Percentiles rank a stretch among this genome's conserved stretches.
Conservation (phyloP, 2,329 filamentous ascomycete species). For the Colletotrichum godetiae region DNA sequence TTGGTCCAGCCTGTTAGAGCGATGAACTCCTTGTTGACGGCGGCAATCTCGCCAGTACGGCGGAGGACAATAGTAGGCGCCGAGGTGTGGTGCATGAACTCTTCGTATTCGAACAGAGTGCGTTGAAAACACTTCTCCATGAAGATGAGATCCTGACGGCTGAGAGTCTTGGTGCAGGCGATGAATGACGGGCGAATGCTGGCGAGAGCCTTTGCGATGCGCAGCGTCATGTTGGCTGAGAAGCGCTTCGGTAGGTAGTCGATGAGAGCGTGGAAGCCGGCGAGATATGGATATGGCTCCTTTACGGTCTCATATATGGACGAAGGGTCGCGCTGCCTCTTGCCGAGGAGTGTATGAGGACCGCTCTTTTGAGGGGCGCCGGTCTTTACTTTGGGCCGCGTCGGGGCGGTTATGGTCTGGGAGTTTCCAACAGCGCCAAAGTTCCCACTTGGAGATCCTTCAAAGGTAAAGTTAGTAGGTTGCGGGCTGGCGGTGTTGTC, state of each 20-base stretch:
- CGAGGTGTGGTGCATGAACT: slow-evolving; percentile 88
- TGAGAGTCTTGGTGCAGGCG: slow-evolving; percentile 88
- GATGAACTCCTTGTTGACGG: slow-evolving; percentile 96
- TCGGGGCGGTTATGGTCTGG: slow-evolving; percentile 42
- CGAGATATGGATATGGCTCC: slow-evolving; percentile 91
- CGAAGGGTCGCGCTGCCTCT: slow-evolving; percentile 78
- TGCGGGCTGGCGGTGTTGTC: slow-evolving; percentile 72
- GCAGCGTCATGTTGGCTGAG: slow-evolving; percentile 78
- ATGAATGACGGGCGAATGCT: slow-evolving; percentile 95
- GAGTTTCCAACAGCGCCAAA: slow-evolving; percentile 33
- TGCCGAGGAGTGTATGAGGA: slow-evolving; percentile 65
- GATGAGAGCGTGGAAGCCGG: slow-evolving; percentile 89
- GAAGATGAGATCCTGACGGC: slow-evolving; percentile 89
- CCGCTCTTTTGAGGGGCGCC: slow-evolving; percentile 52
- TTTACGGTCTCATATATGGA: slow-evolving; percentile 90
- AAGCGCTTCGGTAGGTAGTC: slow-evolving; percentile 84
- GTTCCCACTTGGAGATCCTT: slow-evolving; percentile 60
- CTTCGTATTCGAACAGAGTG: slow-evolving; percentile 91
- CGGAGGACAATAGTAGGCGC: slow-evolving; percentile 93
- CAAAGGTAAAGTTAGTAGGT: slow-evolving; percentile 62
- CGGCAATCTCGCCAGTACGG: slow-evolving; percentile 93
- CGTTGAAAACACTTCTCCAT: slow-evolving; percentile 98
- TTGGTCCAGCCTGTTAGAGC: slow-evolving; percentile 95
- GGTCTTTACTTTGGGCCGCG: slow-evolving; percentile 57
- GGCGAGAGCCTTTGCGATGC: slow-evolving; percentile 87